These are phyloP conservation scores for Zoysia pacifica DNA, from an alignment of 176 grass and related monocot species.

Conservation along the genomic window DNA sequence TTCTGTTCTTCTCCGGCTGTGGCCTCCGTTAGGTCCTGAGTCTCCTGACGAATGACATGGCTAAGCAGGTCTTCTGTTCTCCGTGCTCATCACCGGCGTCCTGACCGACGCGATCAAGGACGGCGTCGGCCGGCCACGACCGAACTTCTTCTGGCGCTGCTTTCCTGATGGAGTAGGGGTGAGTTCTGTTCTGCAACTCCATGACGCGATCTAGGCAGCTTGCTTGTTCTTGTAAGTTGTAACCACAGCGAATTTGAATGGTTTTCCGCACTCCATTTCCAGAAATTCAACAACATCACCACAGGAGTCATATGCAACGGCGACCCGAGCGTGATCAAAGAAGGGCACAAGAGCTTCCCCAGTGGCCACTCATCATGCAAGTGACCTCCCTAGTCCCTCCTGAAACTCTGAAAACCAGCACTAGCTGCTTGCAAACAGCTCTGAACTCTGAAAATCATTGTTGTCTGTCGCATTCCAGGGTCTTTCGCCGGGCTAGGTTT, in stretches of 20 bases:
- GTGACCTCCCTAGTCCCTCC: background rate
- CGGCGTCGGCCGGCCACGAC: slow-evolving; percentile 50
- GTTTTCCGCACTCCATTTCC: background rate
- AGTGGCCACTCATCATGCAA: slow-evolving; percentile 41
- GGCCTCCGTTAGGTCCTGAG: background rate
- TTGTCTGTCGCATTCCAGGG: slow-evolving; percentile 8
- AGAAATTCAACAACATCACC: slow-evolving; percentile 6
- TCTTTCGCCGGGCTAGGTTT: slow-evolving; percentile 46
- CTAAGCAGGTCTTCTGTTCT: slow-evolving; percentile 43
- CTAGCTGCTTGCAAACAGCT: background rate
- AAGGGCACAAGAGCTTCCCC: slow-evolving; percentile 48
- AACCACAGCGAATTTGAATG: background rate
- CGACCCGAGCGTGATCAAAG: slow-evolving; percentile 9
- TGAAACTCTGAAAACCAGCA: background rate
- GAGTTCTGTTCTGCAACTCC: background rate
- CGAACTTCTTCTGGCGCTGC: slow-evolving; percentile 55
- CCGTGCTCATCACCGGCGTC: slow-evolving; percentile 43
- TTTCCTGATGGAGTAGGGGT: slow-evolving; percentile 47
- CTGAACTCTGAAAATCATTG: too few species aligned
- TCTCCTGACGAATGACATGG: background rate
- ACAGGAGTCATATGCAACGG: slow-evolving; percentile 37
- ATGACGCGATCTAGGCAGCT: background rate
- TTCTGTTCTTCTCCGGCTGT: background rate
- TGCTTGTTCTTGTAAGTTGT: background rate
- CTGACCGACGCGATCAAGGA: slow-evolving; percentile 55